Base-by-base conservation (phyloP, 2,329 filamentous ascomycete species). In the Cyphellophora europaea region DNA sequence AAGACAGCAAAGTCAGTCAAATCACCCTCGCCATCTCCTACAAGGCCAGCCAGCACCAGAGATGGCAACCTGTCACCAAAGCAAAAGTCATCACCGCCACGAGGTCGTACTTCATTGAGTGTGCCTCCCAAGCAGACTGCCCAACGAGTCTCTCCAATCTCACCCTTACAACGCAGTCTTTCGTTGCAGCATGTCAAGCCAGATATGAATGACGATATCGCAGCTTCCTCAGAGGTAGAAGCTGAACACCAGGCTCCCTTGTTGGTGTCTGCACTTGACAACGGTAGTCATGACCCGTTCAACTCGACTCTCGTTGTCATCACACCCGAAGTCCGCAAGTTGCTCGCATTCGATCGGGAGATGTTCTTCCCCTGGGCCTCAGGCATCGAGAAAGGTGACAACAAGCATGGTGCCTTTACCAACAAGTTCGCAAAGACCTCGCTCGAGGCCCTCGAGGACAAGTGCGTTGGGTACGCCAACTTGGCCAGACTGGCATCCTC, bases 221-320 rank as follows among this genome's bases (percentile, higher is more conserved):
- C 21, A n/a, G n/a, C 8, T 25, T 8, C 8, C 8, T 8, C 21
- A 8, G 21, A 25, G 21, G 21, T n/a, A n/a, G 21, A 8, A 8
- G n/a, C 8, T 8, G 21, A 25, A 8, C 8, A 8, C 8, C 8
- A 8, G 21, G n/a, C n/a, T 8, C 21, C 21, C 8, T 8, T n/a
- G 8, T 8, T 25, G 21, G n/a, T 25, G 8, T 8, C 21, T 8
- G 8, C 21, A 25, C 21, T 8, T n/a, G n/a, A 8, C 8, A n/a
- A 25, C n/a, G 21, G 21, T n/a, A 25, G n/a, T 25, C n/a, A 25
- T 25, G 21, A 25, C n/a, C 21, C 21, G n/a, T 25, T 25, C 21
- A n/a, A 8, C 8, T 25, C 21, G 21, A 25, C 21, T 8, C n/a
- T n/a, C 8, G n/a, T 25, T 8, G 8, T n/a, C 8, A 25, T 25